phyloP scores from a whole-genome alignment of 148 eudicot genomes.

The Rhododendron mucronatum region DNA sequence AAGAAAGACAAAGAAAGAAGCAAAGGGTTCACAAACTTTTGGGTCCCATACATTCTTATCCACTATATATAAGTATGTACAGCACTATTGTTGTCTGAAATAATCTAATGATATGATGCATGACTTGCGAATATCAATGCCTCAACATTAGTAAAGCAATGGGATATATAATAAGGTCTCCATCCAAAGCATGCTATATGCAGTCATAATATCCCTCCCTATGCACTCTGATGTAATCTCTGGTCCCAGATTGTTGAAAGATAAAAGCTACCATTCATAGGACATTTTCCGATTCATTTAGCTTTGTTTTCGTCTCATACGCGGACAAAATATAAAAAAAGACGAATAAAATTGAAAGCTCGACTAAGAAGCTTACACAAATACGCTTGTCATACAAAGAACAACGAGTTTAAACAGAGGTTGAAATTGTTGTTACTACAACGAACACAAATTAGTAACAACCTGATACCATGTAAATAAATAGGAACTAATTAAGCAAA shows the following conservation, averaged over 20 bases:
- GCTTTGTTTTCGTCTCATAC: background rate
- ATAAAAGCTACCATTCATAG: background rate
- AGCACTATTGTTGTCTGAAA: background rate
- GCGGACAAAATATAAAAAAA: background rate
- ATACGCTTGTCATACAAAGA: background rate
- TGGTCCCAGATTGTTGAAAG: background rate
- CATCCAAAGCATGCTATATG: background rate
- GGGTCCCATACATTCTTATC: background rate
- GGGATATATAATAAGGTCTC: background rate
- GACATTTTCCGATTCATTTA: background rate
- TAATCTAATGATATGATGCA: background rate
- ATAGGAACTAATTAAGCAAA: too few relatives aligned
- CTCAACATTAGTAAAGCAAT: background rate
- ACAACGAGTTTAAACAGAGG: too few relatives aligned
- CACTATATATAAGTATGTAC: background rate
- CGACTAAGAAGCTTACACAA: background rate
- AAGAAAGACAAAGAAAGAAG: background rate
- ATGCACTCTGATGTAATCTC: background rate
- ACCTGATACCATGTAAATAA: too few relatives aligned
- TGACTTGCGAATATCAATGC: background rate
- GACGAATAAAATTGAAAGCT: background rate
- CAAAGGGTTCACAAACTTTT: background rate
- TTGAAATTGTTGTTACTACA: too few relatives aligned
- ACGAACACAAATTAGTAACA: background rate
- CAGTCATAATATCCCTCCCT: background rate